Evolutionary conservation across 2,329 filamentous ascomycete species (phyloP).

Genomic region (Helotiales sp.): DNA sequence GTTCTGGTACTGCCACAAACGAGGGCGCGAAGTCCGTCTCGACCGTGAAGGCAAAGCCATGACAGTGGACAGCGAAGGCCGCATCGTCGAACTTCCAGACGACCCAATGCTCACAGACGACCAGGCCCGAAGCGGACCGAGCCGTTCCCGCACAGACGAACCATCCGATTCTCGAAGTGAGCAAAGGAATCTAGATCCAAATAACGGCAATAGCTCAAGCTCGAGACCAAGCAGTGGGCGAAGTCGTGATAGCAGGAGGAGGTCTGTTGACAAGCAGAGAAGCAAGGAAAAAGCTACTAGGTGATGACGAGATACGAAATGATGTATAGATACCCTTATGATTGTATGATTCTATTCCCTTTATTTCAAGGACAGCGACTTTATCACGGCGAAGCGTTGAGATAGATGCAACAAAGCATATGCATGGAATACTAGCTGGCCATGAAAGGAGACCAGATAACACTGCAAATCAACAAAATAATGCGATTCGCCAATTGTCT

Average conservation of each 20-base stretch:
- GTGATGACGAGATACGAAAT: not conserved
- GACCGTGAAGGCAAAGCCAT: slow-evolving; percentile 25
- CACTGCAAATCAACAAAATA: too few relatives aligned
- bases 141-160: not conserved
- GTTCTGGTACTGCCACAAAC: slow-evolving; percentile 98
- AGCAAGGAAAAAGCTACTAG: slow-evolving; percentile 2
- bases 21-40: slow-evolving; percentile 81
- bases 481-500: too few relatives aligned
- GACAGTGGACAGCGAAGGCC: slow-evolving; percentile 25
- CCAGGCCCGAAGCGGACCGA: not conserved
- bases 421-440: too few relatives aligned
- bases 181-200: not conserved
- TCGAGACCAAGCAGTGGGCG: slow-evolving; percentile 1
- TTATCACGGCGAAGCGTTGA: not conserved
- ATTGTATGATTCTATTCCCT: not conserved
- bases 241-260: slow-evolving; percentile 10
- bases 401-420: not conserved
- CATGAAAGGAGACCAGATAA: too few relatives aligned
- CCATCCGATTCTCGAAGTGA: not conserved
- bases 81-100: slow-evolving; percentile 28
- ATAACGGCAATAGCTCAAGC: not conserved
- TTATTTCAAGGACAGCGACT: not conserved
- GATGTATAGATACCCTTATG: slow-evolving; percentile 10
- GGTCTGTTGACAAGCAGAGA: not conserved
- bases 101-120: slow-evolving; percentile 21